Evolutionary conservation across 2,329 filamentous ascomycete species (phyloP).

Genomic region (Chrysoporthe puriensis): DNA sequence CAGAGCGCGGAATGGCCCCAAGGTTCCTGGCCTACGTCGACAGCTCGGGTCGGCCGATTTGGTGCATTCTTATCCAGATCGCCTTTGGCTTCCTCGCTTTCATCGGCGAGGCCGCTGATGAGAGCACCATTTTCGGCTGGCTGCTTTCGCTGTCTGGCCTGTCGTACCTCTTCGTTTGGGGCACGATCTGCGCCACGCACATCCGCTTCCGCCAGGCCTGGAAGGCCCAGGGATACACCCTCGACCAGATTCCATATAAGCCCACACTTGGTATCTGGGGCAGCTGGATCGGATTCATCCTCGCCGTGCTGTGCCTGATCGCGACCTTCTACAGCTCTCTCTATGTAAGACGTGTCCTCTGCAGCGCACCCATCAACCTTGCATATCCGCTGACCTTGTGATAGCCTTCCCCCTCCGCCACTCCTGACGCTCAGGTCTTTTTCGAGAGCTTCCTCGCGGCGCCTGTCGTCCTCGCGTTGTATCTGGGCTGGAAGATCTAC

Average conservation of each 20-base stretch:
- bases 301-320: constrained; percentile 70
- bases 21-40: constrained; percentile 64
- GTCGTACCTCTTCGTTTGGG: constrained; percentile 77
- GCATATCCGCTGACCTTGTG: constrained; percentile 25
- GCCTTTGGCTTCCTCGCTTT: constrained; percentile 64
- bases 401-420: constrained; percentile 40
- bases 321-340: constrained; percentile 74
- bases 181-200: constrained; percentile 66
- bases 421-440: constrained; percentile 52
- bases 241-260: constrained; percentile 53
- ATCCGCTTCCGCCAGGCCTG: constrained; percentile 68
- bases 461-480: constrained; percentile 60
- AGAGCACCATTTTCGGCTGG: constrained; percentile 61
- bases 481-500: constrained; percentile 68
- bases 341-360: constrained; percentile 42
- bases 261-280: constrained; percentile 62
- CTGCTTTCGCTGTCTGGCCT: constrained; percentile 73
- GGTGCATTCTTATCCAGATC: constrained; percentile 56
- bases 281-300: constrained; percentile 67
- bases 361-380: neutral
- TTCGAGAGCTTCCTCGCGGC: constrained; percentile 63
- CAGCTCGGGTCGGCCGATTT: constrained; percentile 61
- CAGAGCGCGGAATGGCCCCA: constrained; percentile 56
- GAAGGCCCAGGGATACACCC: constrained; percentile 59
- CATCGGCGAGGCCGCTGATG: constrained; percentile 50